A percentile compares a stretch with the other conserved stretches of the same genome.
Evolutionary conservation across 2,329 filamentous ascomycete species (phyloP).

Genomic region (Colletotrichum zoysiae): DNA sequence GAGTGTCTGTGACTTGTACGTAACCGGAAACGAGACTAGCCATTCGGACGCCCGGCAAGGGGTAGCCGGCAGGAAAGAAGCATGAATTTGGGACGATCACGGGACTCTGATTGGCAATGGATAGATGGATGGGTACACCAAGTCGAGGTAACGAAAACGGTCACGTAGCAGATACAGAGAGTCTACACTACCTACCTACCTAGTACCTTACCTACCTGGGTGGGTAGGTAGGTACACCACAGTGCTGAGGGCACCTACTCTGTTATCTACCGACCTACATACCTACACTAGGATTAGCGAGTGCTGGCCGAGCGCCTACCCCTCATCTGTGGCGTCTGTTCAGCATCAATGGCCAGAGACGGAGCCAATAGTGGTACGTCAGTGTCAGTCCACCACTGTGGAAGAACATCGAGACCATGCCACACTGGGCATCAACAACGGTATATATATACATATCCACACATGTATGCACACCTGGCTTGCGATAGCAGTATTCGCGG

Average conservation of each 20-base stretch:
- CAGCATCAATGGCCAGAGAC: constrained; percentile 8
- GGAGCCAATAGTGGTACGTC: constrained; percentile 1
- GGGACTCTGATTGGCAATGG: background rate
- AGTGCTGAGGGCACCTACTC: no score
- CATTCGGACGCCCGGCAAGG: constrained; percentile 9
- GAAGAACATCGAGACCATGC: background rate
- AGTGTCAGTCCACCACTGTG: constrained; percentile 1
- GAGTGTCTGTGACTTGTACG: constrained; percentile 21
- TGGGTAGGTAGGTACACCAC: no score
- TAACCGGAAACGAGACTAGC: constrained; percentile 28
- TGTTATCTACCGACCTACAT: no score
- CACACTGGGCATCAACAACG: background rate
- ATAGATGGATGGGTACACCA: no score
- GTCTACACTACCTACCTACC: no score
- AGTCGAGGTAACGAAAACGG: background rate
- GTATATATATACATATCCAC: background rate
- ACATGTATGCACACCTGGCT: background rate
- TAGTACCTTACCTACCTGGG: no score
- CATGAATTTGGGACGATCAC: constrained; percentile 13
- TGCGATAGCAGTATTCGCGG: background rate
- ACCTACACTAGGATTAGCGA: background rate
- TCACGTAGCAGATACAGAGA: background rate
- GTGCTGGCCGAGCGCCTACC: constrained; percentile 6
- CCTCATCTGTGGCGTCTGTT: constrained; percentile 19
- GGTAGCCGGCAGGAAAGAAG: constrained; percentile 16